These are phyloP conservation scores for Yarrowia phangngaensis DNA, from an alignment of 805 yeast genomes.

Conservation along the genomic window DNA sequence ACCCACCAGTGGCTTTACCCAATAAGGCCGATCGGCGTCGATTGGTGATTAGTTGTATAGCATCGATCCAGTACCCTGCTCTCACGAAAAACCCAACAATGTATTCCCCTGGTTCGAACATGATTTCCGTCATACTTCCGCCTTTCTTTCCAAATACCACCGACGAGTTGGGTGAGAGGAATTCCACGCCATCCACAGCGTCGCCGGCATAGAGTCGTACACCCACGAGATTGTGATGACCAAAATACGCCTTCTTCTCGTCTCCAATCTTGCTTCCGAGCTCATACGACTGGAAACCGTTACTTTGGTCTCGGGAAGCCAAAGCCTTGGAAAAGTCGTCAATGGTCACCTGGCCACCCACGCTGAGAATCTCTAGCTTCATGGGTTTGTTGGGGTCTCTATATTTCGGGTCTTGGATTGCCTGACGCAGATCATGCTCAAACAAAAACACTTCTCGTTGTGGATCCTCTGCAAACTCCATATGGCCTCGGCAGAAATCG, in stretches of 20 bases:
- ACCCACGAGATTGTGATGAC: slow-evolving; percentile 40
- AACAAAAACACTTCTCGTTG: slow-evolving; percentile 51
- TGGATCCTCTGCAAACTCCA: slow-evolving; percentile 64
- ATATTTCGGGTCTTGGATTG: slow-evolving; percentile 38
- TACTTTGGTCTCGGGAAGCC: slow-evolving; percentile 11
- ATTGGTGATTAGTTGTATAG: slow-evolving; percentile 62
- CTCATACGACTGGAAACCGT: slow-evolving; percentile 27
- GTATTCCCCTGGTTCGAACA: slow-evolving; percentile 54
- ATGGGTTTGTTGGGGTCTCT: slow-evolving; percentile 42
- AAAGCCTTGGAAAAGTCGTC: slow-evolving; percentile 50
- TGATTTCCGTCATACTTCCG: slow-evolving; percentile 47
- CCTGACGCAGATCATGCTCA: slow-evolving; percentile 45
- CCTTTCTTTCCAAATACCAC: slow-evolving; percentile 41
- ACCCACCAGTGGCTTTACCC: slow-evolving; percentile 71
- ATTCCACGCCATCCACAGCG: slow-evolving; percentile 78
- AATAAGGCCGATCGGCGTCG: slow-evolving; percentile 45
- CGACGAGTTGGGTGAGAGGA: slow-evolving; percentile 40
- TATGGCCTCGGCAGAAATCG: slow-evolving; percentile 51
- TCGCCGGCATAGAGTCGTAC: slow-evolving; percentile 68
- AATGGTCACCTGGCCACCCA: slow-evolving; percentile 57
- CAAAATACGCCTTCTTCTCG: slow-evolving; percentile 35
- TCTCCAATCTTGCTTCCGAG: slow-evolving; percentile 36
- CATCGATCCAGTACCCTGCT: slow-evolving; percentile 89
- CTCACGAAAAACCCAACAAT: slow-evolving; percentile 60
- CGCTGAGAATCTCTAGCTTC: slow-evolving; percentile 51